These are phyloP conservation scores for Leptoxyphium fumago DNA, from an alignment of 2,329 filamentous ascomycete genomes.

Conservation along the genomic window DNA sequence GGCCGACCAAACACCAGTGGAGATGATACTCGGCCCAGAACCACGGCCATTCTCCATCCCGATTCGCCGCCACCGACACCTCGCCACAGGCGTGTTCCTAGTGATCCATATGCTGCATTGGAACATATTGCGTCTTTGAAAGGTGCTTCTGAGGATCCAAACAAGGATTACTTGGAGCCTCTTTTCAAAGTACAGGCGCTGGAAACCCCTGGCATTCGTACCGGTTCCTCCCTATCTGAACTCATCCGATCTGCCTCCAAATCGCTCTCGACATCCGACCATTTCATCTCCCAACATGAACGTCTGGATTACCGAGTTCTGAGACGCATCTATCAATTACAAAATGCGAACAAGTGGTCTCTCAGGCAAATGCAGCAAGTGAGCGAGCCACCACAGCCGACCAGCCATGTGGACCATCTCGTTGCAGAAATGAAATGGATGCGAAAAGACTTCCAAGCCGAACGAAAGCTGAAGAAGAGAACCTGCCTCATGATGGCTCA, in stretches of 20 bases:
- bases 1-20: not conserved
- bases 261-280: conserved; percentile 72
- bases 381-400: conserved; percentile 61
- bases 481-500: conserved; percentile 66
- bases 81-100: not conserved
- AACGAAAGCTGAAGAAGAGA: conserved; percentile 83
- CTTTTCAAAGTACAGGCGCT: conserved; percentile 45
- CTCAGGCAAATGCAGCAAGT: conserved; percentile 76
- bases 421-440: conserved; percentile 95
- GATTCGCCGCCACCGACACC: not conserved
- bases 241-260: conserved; percentile 76
- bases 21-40: not conserved
- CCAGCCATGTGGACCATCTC: conserved; percentile 72
- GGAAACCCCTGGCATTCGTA: conserved; percentile 34
- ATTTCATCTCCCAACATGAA: conserved; percentile 69
- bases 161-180: conserved; percentile 46
- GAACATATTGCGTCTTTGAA: conserved; percentile 22
- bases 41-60: not conserved
- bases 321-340: conserved; percentile 74
- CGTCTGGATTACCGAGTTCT: conserved; percentile 77
- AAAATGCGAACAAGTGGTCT: conserved; percentile 86
- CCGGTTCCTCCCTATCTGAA: conserved; percentile 46
- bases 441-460: conserved; percentile 88
- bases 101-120: not conserved
- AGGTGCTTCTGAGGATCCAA: conserved; percentile 31